Percentiles rank a stretch among this genome's conserved stretches.
Evolutionary conservation across 2,329 filamentous ascomycete species (phyloP).

Genomic region (Calonectria fujianensis): DNA sequence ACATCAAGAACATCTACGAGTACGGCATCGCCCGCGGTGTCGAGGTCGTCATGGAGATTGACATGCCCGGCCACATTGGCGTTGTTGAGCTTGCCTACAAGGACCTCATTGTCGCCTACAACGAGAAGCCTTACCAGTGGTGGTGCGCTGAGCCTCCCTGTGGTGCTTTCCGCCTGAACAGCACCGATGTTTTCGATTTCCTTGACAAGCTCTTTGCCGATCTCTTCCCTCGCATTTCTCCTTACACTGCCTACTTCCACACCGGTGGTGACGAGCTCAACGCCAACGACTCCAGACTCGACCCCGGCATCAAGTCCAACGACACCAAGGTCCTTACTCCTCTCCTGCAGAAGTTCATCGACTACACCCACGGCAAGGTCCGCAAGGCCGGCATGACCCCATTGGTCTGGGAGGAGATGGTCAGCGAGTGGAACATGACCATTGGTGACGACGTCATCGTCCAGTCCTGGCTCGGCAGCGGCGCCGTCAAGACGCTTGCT

Average conservation of each 20-base stretch:
- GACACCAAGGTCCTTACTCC: constrained; percentile 79
- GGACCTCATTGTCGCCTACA: constrained; percentile 73
- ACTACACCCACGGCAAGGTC: constrained; percentile 80
- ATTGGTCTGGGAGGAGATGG: constrained; percentile 92
- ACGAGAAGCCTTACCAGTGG: constrained; percentile 72
- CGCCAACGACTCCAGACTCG: constrained; percentile 78
- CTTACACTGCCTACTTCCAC: constrained; percentile 86
- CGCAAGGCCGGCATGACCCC: constrained; percentile 79
- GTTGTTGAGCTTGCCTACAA: constrained; percentile 72
- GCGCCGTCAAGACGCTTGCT: constrained; percentile 76
- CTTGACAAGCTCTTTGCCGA: constrained; percentile 84
- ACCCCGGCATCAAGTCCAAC: constrained; percentile 82
- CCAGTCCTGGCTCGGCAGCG: constrained; percentile 84
- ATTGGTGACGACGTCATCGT: constrained; percentile 83
- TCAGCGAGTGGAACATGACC: constrained; percentile 85
- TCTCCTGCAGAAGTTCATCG: constrained; percentile 85
- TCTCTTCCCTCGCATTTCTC: constrained; percentile 81
- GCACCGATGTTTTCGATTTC: constrained; percentile 80
- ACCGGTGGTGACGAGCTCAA: constrained; percentile 93
- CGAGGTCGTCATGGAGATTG: constrained; percentile 77
- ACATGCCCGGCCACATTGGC: constrained; percentile 77
- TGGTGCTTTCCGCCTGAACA: constrained; percentile 85
- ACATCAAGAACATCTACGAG: constrained; percentile 80
- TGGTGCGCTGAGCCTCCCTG: constrained; percentile 80
- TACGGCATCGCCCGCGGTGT: constrained; percentile 79